Conservation (phyloP, 2,329 filamentous ascomycete species). For the Xylariales sp. region DNA sequence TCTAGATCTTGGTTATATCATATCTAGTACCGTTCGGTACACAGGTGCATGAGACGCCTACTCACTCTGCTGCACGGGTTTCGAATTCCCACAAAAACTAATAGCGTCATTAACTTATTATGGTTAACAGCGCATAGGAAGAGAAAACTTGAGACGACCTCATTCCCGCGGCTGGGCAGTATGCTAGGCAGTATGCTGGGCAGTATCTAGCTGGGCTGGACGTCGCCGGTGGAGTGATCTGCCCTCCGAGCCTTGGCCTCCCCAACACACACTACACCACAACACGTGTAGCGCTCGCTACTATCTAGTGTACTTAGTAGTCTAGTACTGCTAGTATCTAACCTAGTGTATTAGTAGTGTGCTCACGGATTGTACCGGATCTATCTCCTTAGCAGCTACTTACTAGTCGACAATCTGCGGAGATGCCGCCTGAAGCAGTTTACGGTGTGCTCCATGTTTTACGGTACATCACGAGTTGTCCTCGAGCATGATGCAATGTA, state of each 20-base stretch:
- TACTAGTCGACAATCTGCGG: not conserved
- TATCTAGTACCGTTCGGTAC: not conserved
- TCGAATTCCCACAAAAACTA: conserved; percentile 13
- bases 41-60: not conserved
- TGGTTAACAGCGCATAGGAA: conserved; percentile 3
- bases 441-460: conserved; percentile 37
- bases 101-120: not conserved
- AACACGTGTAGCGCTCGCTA: conserved; percentile 24
- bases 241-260: conserved; percentile 36
- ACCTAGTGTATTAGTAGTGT: too few relatives aligned
- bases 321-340: too few relatives aligned
- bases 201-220: not conserved
- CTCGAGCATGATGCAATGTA: conserved; percentile 45
- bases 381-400: not conserved
- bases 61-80: conserved; percentile 12
- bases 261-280: not conserved
- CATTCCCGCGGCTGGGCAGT: conserved; percentile 19
- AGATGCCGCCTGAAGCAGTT: conserved; percentile 37
- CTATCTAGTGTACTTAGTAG: not conserved
- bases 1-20: conserved; percentile 18
- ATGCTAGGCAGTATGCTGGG: too few relatives aligned
- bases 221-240: conserved; percentile 36
- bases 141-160: conserved; percentile 24
- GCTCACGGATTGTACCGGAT: conserved; percentile 15
- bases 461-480: conserved; percentile 42